A percentile compares a stretch with the other conserved stretches of the same genome.
Evolutionary conservation across 441 rosid species (phyloP).

Genomic region (Caryocar brasiliense): DNA sequence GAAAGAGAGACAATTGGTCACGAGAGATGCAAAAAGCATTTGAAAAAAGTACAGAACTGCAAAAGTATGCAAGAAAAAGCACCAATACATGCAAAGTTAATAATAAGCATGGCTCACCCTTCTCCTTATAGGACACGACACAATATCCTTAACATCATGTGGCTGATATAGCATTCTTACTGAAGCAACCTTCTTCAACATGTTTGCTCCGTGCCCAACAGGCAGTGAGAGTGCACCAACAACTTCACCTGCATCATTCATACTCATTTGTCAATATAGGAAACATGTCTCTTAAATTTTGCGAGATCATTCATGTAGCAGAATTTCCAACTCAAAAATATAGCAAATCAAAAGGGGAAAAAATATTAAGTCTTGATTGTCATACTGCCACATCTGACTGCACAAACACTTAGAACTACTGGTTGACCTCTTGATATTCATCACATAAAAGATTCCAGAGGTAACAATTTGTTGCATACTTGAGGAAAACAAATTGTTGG

Average conservation of each 20-base stretch:
- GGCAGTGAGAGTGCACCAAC: conserved; percentile 84
- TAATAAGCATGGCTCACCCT: conserved; percentile 40
- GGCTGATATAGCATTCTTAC: conserved; percentile 64
- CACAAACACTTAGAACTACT: too few relatives aligned
- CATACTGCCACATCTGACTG: too few relatives aligned
- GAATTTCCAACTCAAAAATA: too few relatives aligned
- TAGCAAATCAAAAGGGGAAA: too few relatives aligned
- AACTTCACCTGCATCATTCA: conserved; percentile 73
- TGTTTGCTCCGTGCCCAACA: conserved; percentile 59
- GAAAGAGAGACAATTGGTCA: conserved; percentile 12
- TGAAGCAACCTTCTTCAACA: conserved; percentile 71
- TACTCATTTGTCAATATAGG: conserved; percentile 1
- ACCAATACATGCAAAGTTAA: background rate
- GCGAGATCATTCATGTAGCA: too few relatives aligned
- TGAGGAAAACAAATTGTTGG: too few relatives aligned
- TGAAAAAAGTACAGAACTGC: background rate
- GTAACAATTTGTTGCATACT: too few relatives aligned
- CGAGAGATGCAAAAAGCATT: background rate
- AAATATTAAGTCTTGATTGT: too few relatives aligned
- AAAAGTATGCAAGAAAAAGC: background rate
- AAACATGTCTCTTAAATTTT: too few relatives aligned
- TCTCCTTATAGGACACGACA: conserved; percentile 58
- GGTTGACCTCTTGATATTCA: too few relatives aligned
- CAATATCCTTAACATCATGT: conserved; percentile 39
- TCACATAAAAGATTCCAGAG: too few relatives aligned